These are phyloP conservation scores for Mrakia blollopis DNA, from an alignment of 768 basidiomycete species.

Conservation along the genomic window DNA sequence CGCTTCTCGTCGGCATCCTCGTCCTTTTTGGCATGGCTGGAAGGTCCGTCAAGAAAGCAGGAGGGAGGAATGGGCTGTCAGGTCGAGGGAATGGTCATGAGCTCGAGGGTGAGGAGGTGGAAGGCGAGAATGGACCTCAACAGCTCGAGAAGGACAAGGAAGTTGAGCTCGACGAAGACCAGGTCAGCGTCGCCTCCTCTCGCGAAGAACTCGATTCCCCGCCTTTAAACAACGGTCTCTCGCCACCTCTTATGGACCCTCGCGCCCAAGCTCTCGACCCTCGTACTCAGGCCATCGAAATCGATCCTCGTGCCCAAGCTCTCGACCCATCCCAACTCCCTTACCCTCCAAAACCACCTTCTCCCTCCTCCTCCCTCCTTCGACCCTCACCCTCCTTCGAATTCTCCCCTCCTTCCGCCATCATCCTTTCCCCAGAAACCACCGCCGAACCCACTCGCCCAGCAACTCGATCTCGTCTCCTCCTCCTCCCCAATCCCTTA, in stretches of 20 bases:
- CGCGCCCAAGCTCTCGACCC: background rate
- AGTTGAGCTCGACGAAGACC: background rate
- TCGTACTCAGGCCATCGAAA: constrained; percentile 3
- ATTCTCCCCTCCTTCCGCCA: background rate
- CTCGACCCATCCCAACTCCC: background rate
- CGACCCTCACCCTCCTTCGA: background rate
- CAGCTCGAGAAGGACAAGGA: too few relatives aligned
- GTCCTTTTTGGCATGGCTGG: background rate
- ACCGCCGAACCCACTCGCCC: background rate
- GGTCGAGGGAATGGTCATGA: background rate
- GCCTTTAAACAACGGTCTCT: background rate
- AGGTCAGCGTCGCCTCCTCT: background rate
- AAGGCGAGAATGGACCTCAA: background rate
- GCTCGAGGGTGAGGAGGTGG: background rate
- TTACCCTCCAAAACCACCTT: background rate
- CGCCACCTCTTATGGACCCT: background rate
- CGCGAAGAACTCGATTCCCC: background rate
- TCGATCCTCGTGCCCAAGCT: background rate
- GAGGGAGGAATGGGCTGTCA: background rate
- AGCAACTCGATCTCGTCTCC: background rate
- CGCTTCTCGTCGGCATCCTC: background rate
- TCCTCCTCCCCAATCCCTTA: constrained; percentile 12
- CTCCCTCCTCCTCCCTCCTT: background rate
- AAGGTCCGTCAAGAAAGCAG: background rate
- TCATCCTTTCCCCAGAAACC: too few relatives aligned